phyloP scores from a whole-genome alignment of 805 yeast species.

The Ogataea neopini region DNA sequence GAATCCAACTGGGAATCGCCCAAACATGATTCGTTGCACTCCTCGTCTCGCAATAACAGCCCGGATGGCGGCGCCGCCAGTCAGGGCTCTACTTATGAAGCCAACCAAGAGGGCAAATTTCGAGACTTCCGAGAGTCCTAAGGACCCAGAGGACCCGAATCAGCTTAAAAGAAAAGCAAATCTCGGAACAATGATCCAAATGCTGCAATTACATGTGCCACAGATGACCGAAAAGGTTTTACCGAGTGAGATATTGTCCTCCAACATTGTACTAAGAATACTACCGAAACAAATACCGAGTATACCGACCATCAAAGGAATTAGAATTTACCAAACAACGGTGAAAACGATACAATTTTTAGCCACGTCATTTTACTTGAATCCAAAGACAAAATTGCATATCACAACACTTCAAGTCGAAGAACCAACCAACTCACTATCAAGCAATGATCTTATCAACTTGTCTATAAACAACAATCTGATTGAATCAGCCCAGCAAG shows the following conservation, averaged over 20 bases:
- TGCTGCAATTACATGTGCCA: constrained; percentile 51
- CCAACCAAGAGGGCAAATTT: too few relatives aligned
- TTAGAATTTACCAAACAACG: constrained; percentile 54
- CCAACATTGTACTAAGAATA: constrained; percentile 51
- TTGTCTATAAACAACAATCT: constrained; percentile 26
- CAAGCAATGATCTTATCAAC: constrained; percentile 30
- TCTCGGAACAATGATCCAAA: constrained; percentile 53
- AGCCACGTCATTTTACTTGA: constrained; percentile 55
- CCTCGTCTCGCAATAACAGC: not conserved
- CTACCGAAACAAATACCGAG: constrained; percentile 56
- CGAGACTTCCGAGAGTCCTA: too few relatives aligned
- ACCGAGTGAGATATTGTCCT: constrained; percentile 45
- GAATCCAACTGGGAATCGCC: not conserved
- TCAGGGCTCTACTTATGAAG: too few relatives aligned
- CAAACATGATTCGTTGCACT: not conserved
- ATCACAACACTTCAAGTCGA: constrained; percentile 41
- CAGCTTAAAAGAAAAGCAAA: constrained; percentile 45
- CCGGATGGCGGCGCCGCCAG: not conserved
- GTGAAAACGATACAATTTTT: constrained; percentile 56
- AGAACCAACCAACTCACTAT: constrained; percentile 32
- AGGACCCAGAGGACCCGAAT: not conserved
- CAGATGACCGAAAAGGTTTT: constrained; percentile 46
- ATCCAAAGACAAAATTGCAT: constrained; percentile 54
- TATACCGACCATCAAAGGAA: constrained; percentile 59
- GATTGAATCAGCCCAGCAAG: constrained; percentile 20